Base-by-base conservation (phyloP, 2,329 filamentous ascomycete species). In the Xylariomycetidae sp. region DNA sequence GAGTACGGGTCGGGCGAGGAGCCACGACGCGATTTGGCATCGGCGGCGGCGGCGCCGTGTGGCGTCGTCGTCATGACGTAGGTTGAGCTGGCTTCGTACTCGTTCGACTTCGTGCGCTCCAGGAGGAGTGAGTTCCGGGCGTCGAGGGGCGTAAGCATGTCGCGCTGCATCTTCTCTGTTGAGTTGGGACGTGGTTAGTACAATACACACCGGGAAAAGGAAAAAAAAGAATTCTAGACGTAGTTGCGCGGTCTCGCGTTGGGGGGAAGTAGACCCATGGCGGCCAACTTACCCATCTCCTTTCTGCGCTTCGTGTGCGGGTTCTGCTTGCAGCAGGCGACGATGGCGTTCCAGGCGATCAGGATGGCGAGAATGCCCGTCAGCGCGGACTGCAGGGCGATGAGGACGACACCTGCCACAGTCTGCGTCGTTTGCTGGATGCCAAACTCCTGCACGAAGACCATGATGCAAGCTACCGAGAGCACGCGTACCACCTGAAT, bases 381-480 rank as follows among this genome's bases (percentile, higher is more conserved):
- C 46, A 98, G 66, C 0, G 82, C 76, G 0, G 86, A 86, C 63
- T 98, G 92, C 5, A 97, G 74, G n/a, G 82, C 87, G 46, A 97
- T 92, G 38, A 98, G 73, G 12, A 88, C 86, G n/a, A 97, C 78
- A 35, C 92, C 92, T 12, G 87, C 90, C 31, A 97, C 77, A 0
- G 92, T 97, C 68, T 96, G 88, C 8, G 90, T 96, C 8, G 89
- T 94, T 61, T 96, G 82, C 5, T 80, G 74, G 48, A 98, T 82
- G 37, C 85, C 86, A 34, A 98, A 80, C 63, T 97, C 83, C 56
- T 97, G 85, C 17, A 97, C 90, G 51, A 97, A 98, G 32, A 97
- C 72, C 45, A 98, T 66, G 49, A 97, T 87, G 64, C 89, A 95
- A 34, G 78, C 73, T 6, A 96, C 85, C 0, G 90, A 96, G 31